Evolutionary conservation across 768 basidiomycete species (phyloP).

Genomic region (Mycena indigotica): DNA sequence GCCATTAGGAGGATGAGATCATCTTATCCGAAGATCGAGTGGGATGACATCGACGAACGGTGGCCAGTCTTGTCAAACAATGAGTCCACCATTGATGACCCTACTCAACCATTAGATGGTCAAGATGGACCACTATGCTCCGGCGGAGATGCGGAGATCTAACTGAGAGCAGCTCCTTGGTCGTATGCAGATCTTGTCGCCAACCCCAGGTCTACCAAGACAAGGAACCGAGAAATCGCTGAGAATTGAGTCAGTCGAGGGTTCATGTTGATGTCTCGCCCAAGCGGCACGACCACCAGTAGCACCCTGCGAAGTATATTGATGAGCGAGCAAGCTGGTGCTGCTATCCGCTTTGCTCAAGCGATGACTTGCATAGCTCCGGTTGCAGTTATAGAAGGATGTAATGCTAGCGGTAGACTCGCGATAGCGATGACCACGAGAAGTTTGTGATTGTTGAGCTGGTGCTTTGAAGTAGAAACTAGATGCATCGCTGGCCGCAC

Average conservation of each 20-base stretch:
- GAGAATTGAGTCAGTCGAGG: slow-evolving; percentile 64
- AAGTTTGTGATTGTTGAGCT: slow-evolving; percentile 17
- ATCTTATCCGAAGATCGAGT: slow-evolving; percentile 65
- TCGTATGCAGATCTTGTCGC: slow-evolving; percentile 73
- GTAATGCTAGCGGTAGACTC: slow-evolving; percentile 61
- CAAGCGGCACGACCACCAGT: slow-evolving; percentile 60
- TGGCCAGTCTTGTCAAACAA: slow-evolving; percentile 65
- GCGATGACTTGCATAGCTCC: slow-evolving; percentile 53
- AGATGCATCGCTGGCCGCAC: slow-evolving; percentile 76
- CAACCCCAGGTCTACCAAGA: slow-evolving; percentile 72
- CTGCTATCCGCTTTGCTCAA: slow-evolving; percentile 54
- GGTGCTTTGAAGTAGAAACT: slow-evolving; percentile 73
- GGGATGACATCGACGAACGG: slow-evolving; percentile 53
- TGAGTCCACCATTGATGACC: slow-evolving; percentile 50
- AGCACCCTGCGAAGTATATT: slow-evolving; percentile 56
- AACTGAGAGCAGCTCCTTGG: slow-evolving; percentile 53
- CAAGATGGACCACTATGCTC: slow-evolving; percentile 62
- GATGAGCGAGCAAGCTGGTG: slow-evolving; percentile 58
- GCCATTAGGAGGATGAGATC: slow-evolving; percentile 32
- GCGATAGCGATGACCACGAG: slow-evolving; percentile 58
- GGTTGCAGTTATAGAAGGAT: slow-evolving; percentile 75
- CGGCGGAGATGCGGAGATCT: slow-evolving; percentile 69
- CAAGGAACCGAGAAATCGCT: slow-evolving; percentile 63
- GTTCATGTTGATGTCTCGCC: slow-evolving; percentile 57
- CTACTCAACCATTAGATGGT: slow-evolving; percentile 42